A percentile compares a stretch with the other conserved stretches of the same genome.
These are phyloP conservation scores for Phylloboletellus chloephorus DNA, from an alignment of 1,284 basidiomycete species.

Conservation along the genomic window DNA sequence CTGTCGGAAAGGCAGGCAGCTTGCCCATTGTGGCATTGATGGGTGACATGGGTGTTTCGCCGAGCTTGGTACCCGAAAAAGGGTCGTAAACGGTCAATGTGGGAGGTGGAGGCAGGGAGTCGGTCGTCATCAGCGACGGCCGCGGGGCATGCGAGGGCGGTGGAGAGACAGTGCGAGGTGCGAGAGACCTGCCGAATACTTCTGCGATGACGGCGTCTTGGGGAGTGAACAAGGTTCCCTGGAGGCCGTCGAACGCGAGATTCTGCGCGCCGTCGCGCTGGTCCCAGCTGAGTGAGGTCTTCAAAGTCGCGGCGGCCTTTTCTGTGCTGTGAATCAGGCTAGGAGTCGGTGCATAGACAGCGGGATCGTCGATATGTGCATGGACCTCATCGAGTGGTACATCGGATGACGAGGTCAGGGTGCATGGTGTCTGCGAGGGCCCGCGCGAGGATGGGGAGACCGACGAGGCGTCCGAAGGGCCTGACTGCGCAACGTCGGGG, in stretches of 20 bases:
- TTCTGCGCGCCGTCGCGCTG: constrained; percentile 2
- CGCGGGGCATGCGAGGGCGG: constrained; percentile 8
- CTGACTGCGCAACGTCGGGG: constrained; percentile 6
- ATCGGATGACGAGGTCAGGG: constrained; percentile 20
- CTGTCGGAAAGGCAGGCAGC: constrained; percentile 2
- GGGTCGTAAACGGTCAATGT: constrained; percentile 24
- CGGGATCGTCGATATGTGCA: constrained; percentile 23
- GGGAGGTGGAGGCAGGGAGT: constrained; percentile 10
- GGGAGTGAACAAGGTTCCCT: constrained; percentile 41
- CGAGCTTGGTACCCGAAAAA: constrained; percentile 24
- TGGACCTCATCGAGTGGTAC: constrained; percentile 23
- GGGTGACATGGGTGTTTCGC: constrained; percentile 17
- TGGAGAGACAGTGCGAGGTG: constrained; percentile 4
- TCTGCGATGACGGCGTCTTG: constrained; percentile 57
- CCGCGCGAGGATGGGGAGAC: constrained; percentile 19
- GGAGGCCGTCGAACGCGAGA: background rate
- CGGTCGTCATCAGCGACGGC: constrained; percentile 15
- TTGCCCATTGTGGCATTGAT: constrained; percentile 9
- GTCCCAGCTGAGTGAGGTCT: constrained; percentile 15
- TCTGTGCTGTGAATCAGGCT: constrained; percentile 19
- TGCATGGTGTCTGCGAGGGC: constrained; percentile 10
- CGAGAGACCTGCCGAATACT: constrained; percentile 35
- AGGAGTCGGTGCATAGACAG: constrained; percentile 16
- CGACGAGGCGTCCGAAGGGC: constrained; percentile 16
- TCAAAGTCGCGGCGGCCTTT: constrained; percentile 12